Evolutionary conservation across 768 basidiomycete genomes (phyloP).

Genomic region (Neoboletus magnificus): DNA sequence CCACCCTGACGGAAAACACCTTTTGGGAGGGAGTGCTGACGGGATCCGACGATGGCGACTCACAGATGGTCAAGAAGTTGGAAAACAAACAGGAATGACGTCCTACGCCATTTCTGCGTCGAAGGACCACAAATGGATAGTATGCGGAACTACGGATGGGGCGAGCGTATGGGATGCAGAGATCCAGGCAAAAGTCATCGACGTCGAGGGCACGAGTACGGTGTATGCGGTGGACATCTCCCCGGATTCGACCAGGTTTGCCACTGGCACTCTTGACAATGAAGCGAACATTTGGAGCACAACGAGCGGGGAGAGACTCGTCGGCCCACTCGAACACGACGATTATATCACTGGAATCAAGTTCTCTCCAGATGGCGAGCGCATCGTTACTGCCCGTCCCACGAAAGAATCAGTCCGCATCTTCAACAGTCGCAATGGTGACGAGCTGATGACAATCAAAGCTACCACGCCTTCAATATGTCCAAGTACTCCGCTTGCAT

Average conservation of each 20-base stretch:
- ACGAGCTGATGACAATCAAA: background rate
- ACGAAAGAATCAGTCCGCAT: no score
- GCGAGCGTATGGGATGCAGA: background rate
- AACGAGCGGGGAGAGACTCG: background rate
- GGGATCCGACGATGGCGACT: no score
- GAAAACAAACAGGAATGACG: no score
- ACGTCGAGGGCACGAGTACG: background rate
- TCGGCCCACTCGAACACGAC: background rate
- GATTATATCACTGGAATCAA: background rate
- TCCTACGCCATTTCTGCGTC: no score
- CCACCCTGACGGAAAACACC: no score
- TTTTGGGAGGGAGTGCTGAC: no score
- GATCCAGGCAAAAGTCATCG: background rate
- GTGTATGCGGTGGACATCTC: background rate
- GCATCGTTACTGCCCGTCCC: background rate
- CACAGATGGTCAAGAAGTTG: no score
- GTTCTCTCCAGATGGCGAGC: background rate
- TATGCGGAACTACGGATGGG: background rate
- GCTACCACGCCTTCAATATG: background rate
- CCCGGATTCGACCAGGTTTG: background rate
- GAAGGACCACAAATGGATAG: background rate
- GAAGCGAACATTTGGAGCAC: background rate
- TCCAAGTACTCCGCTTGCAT: background rate
- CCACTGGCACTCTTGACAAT: background rate
- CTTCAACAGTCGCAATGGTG: background rate